phyloP scores from a whole-genome alignment of 1,284 basidiomycete species.

The Puccinia hordei region DNA sequence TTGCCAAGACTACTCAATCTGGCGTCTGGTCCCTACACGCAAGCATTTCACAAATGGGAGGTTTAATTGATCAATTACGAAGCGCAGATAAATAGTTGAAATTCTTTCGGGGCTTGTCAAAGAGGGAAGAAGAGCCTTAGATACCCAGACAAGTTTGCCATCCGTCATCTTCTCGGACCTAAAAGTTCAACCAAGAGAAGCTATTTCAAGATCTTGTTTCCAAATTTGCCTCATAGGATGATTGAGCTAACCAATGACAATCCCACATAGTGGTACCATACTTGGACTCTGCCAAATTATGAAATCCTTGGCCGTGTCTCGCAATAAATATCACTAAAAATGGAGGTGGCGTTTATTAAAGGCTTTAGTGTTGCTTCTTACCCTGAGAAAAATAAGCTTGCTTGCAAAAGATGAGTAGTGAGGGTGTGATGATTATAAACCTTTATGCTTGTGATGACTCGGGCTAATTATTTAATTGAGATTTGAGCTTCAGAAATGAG shows the following conservation, averaged over 20 bases:
- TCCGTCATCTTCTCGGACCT: constrained; percentile 42
- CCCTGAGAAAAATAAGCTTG: neutral
- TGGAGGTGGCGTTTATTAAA: too few relatives aligned
- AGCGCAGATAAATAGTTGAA: neutral
- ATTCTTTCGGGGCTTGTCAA: neutral
- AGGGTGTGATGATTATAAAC: neutral
- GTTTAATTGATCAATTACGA: neutral
- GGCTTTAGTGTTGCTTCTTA: neutral
- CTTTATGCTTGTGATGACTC: constrained; percentile 17
- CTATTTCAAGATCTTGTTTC: neutral
- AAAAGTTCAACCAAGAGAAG: neutral
- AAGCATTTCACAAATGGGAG: neutral
- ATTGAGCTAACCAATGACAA: constrained; percentile 53
- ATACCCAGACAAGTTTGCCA: constrained; percentile 37
- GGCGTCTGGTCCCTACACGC: constrained; percentile 40
- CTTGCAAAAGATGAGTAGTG: neutral
- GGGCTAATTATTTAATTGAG: neutral
- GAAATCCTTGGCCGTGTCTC: constrained; percentile 72
- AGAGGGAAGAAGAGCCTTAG: neutral
- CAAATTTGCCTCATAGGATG: neutral
- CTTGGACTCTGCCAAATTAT: constrained; percentile 72
- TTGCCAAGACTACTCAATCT: constrained; percentile 24
- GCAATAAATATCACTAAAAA: constrained; percentile 66
- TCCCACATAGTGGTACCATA: constrained; percentile 65
- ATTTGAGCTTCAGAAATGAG: too few relatives aligned